Evolutionary conservation across 2,329 filamentous ascomycete genomes (phyloP).

Genomic region (Septoria linicola): DNA sequence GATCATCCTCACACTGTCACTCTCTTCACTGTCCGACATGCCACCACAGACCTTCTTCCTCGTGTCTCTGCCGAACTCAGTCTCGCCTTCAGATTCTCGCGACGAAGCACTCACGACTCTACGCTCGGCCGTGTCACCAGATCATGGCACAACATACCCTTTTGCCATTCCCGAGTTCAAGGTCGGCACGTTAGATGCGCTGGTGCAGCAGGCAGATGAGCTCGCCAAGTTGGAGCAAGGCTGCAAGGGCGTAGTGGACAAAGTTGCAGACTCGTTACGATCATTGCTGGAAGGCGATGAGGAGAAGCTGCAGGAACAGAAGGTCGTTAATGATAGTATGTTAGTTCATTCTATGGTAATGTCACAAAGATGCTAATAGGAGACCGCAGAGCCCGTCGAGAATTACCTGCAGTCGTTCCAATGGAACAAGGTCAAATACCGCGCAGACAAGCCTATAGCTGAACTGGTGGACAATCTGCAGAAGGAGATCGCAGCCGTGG

Average conservation of each 20-base stretch:
- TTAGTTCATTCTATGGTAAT: slow-evolving; percentile 1
- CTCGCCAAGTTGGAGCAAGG: slow-evolving; percentile 79
- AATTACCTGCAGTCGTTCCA: slow-evolving; percentile 84
- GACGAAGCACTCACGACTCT: slow-evolving; percentile 80
- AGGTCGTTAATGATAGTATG: slow-evolving; percentile 91
- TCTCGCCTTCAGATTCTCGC: slow-evolving; percentile 74
- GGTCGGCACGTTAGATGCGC: slow-evolving; percentile 90
- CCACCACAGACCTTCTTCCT: slow-evolving; percentile 69
- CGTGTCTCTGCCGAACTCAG: slow-evolving; percentile 84
- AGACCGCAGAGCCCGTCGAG: slow-evolving; percentile 77
- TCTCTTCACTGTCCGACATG: slow-evolving; percentile 26
- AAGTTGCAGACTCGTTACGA: slow-evolving; percentile 82
- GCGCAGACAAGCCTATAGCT: slow-evolving; percentile 82
- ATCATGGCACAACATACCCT: slow-evolving; percentile 71
- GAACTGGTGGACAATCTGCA: slow-evolving; percentile 86
- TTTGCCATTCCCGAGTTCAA: slow-evolving; percentile 94
- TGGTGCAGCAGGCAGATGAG: slow-evolving; percentile 96
- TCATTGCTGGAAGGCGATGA: slow-evolving; percentile 81
- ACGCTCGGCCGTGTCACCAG: slow-evolving; percentile 67
- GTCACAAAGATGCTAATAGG: slow-evolving; percentile 17
- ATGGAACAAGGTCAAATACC: slow-evolving; percentile 98
- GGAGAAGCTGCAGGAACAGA: slow-evolving; percentile 78
- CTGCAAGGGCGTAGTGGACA: slow-evolving; percentile 79
- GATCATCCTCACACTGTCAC: background rate
- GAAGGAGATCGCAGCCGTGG: slow-evolving; percentile 88